A percentile compares a stretch with the other conserved stretches of the same genome.
Conservation (phyloP, 1,139 yeast species). For the Magnusiomyces suaveolens region DNA sequence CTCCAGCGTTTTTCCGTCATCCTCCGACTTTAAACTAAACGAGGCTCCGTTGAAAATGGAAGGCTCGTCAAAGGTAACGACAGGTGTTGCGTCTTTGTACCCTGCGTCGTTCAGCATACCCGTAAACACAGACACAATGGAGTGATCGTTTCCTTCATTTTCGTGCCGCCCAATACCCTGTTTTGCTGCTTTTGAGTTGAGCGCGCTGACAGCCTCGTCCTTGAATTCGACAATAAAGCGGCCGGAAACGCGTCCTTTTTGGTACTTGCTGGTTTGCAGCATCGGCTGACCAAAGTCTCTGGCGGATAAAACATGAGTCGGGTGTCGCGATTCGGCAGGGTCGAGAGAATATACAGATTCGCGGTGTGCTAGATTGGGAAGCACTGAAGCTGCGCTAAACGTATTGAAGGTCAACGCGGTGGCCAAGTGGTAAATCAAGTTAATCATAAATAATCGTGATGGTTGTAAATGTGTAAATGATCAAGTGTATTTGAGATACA, state of each 20-base stretch:
- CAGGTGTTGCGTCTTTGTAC: constrained; percentile 7
- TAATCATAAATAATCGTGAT: neutral
- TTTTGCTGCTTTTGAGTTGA: neutral
- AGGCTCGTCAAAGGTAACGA: constrained; percentile 8
- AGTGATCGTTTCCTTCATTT: neutral
- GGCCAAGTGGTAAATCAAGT: neutral
- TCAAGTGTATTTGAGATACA: too few relatives aligned
- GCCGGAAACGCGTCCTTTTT: constrained; percentile 4
- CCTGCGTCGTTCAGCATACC: constrained; percentile 9
- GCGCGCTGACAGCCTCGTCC: neutral
- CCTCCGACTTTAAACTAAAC: constrained; percentile 4
- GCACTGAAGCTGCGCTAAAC: neutral
- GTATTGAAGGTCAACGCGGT: neutral
- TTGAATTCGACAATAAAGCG: constrained; percentile 14
- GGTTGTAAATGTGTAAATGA: neutral
- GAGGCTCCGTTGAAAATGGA: constrained; percentile 13
- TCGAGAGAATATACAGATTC: too few relatives aligned
- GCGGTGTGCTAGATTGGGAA: neutral
- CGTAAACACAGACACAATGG: constrained; percentile 3
- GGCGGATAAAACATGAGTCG: too few relatives aligned
- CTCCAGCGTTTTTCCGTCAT: neutral
- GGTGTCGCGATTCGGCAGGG: too few relatives aligned
- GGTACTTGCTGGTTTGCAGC: neutral
- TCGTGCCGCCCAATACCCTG: too few relatives aligned
- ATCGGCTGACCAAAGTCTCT: neutral